Evolutionary conservation across 192 early-diverging fungal genomes (phyloP), one percentile per base, ranked within the genome.

Genomic region (Coemansia reversa): DNA sequence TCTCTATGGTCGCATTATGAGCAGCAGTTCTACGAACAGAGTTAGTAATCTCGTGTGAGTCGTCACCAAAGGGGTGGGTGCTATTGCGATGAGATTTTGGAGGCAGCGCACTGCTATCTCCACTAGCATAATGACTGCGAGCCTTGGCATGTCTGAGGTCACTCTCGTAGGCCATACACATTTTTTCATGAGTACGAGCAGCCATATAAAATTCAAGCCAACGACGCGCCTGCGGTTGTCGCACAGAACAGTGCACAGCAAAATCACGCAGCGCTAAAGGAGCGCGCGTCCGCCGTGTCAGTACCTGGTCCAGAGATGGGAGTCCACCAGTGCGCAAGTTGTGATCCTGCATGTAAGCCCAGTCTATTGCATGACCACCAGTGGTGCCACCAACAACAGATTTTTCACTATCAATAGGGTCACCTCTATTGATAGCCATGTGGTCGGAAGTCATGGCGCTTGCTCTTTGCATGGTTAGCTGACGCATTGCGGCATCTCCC

Each of bases 131-230:
- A 0, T 81, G 78, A 60, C 78, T 81, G 28, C 72, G 78, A 0
- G 78, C 72, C 60, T 81, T 81, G 55, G 78, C 72, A 24, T 81
- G 78, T 22, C 78, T 68, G 56, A 81, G 58, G 62, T 81, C 78
- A 63, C 72, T 75, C 5, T 81, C 79, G 29, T 82, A 82, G 2
- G 73, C 79, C 25, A 76, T 65, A 23, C 80, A 82, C 80, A 82
- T 82, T 29, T 74, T 74, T 60, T 82, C 75, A 52, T 82, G 80
- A 0, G 80, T 78, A 11, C 75, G 68, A 22, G 75, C 80, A 0
- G 80, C 80, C 74, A 82, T 77, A 42, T 78, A 82, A n/a, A 82
- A 78, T 72, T 82, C 80, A 5, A 82, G 68, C 80, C 80, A 82
- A 19, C 80, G 60, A 12, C 75, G 67, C n/a, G 80, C 75, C 63